Percentiles rank a stretch among this genome's conserved stretches.
These are phyloP conservation scores for Podila minutissima DNA, from an alignment of 192 early-diverging fungal genomes.

Conservation along the genomic window DNA sequence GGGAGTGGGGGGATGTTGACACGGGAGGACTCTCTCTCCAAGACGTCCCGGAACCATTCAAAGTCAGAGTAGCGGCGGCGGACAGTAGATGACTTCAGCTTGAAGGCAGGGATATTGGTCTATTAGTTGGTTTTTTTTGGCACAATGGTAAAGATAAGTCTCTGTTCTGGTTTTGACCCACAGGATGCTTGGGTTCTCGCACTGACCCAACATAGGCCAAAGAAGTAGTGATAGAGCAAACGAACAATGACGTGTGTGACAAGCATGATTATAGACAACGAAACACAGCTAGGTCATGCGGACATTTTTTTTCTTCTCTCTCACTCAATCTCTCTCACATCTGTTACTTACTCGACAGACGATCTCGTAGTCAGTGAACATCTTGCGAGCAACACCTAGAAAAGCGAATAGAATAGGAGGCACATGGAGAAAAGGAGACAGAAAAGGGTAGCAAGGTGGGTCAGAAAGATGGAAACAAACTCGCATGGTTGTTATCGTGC, in stretches of 20 bases:
- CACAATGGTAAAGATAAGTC: no score
- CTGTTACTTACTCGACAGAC: constrained; percentile 82
- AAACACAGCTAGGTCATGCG: constrained; percentile 1
- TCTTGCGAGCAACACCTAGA: constrained; percentile 75
- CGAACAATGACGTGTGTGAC: no score
- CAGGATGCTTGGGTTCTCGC: no score
- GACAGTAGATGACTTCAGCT: constrained; percentile 82
- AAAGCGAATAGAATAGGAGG: neutral
- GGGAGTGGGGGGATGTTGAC: constrained; percentile 97
- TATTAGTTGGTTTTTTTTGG: constrained; percentile 17
- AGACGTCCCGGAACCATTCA: constrained; percentile 96
- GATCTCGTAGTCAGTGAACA: constrained; percentile 97
- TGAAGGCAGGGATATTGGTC: constrained; percentile 98
- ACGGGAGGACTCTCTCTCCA: constrained; percentile 89
- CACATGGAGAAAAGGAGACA: constrained; percentile 15
- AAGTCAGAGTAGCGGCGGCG: constrained; percentile 97
- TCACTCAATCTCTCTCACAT: neutral
- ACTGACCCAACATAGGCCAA: no score
- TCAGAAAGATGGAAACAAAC: neutral
- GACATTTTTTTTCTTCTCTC: neutral
- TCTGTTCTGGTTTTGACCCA: no score
- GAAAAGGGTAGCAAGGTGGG: constrained; percentile 12
- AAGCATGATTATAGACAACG: constrained; percentile 8
- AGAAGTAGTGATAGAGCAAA: no score
- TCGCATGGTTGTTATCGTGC: no score